Base-by-base conservation (phyloP, 2,329 filamentous ascomycete genomes). In the Paradendryphiella salina region DNA sequence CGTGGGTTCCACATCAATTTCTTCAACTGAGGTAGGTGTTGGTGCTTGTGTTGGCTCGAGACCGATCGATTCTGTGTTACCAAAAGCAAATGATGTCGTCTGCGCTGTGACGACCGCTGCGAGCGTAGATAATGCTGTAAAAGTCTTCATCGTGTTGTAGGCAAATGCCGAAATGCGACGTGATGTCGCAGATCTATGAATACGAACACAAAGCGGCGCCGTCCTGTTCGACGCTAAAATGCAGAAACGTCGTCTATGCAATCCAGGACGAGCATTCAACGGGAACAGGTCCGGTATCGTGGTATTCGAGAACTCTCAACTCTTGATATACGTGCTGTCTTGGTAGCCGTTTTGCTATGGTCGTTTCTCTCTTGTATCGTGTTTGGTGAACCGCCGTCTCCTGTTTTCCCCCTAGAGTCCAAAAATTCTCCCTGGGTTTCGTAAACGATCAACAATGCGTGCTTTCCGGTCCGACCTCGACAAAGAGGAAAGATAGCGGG, bases 1-100 rank as follows among this genome's bases (percentile, higher is more conserved):
- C n/a, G 60, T 61, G 21, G 70, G 67, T 29, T 69, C 59, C 14
- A 48, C 20, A 7, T 48, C 44, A 4, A 66, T 49, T 45, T 69
- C 52, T 28, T 46, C 57, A 8, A 60, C 54, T 2, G 64, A 63
- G 5, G 61, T 52, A 33, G 54, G 52, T 18, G 48, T 46, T 3
- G 49, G 49, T 21, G 20, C 34, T 36, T 34, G 20, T 32, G 49
- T 52, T 42, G 44, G 37, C n/a, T 40, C 32, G 37, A 52, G 37
- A 21, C 37, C 29, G 9, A 52, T 28, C 9, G 49, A 48, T 38
- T 45, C 34, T 29, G 54, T 58, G 8, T 57, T 43, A 10, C 53
- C 37, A 17, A 61, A 26, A 9, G n/a, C 47, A 26, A 44, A 23
- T 15, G 41, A 32, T 39, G 15, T 46, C 31, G 32, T 52, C 20